A percentile compares a stretch with the other conserved stretches of the same genome.
Conservation (phyloP, 345 rosid genomes). For the Citrus cavaleriei region DNA sequence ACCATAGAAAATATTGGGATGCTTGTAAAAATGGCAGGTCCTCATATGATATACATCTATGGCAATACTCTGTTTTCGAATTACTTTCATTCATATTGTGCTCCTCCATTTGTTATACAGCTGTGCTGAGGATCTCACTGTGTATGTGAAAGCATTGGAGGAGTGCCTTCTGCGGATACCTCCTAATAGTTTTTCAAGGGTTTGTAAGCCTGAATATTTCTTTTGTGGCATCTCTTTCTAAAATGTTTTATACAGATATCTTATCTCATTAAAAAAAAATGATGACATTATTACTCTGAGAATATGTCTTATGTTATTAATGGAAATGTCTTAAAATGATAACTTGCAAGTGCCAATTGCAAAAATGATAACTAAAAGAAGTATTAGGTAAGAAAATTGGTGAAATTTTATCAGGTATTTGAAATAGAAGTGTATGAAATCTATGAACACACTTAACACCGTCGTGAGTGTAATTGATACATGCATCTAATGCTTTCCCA, state of each 20-base stretch:
- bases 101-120: constrained; percentile 37
- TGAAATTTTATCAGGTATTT: background rate
- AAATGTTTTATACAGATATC: background rate
- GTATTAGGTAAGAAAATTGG: background rate
- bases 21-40: background rate
- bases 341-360: background rate
- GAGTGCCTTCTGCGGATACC: constrained; percentile 70
- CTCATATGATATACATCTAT: background rate
- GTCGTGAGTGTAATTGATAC: background rate
- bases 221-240: background rate
- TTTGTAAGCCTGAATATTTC: constrained; percentile 19
- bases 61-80: background rate
- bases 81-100: background rate
- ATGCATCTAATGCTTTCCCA: background rate
- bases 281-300: background rate
- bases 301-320: background rate
- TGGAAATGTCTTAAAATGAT: background rate
- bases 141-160: constrained; percentile 69
- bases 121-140: constrained; percentile 62
- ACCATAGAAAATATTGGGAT: background rate
- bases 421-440: background rate
- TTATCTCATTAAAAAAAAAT: background rate
- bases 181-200: constrained; percentile 85
- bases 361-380: background rate
- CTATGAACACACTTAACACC: background rate